Evolutionary conservation across 2,329 filamentous ascomycete genomes (phyloP).

Genomic region (Periconia sp.): DNA sequence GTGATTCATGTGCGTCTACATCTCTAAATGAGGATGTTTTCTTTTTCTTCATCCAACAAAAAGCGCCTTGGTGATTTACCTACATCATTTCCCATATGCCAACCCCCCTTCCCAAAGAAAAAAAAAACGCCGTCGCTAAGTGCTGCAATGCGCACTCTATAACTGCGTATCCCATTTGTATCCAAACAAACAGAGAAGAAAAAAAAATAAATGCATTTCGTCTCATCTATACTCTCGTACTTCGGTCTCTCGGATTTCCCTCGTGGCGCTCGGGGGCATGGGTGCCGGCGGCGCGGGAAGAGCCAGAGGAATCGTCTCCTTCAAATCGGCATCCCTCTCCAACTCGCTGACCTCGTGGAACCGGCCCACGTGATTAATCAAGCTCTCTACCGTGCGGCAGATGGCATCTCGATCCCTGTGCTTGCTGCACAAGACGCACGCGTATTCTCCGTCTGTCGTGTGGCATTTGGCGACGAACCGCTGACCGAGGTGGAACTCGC

Average conservation of each 20-base stretch:
- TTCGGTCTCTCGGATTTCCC: background rate
- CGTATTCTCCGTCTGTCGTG: constrained; percentile 42
- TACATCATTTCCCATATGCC: background rate
- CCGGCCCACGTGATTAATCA: constrained; percentile 44
- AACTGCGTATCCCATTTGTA: no score
- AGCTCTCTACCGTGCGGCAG: constrained; percentile 39
- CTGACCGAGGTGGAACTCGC: constrained; percentile 44
- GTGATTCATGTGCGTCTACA: no score
- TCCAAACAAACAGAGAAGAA: no score
- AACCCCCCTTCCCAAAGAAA: background rate
- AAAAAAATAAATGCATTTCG: background rate
- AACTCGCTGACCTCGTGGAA: constrained; percentile 41
- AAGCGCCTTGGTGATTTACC: background rate
- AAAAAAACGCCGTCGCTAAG: constrained; percentile 10
- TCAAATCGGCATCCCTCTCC: constrained; percentile 38
- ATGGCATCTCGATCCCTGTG: constrained; percentile 44
- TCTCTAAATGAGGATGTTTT: no score
- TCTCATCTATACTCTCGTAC: constrained; percentile 2
- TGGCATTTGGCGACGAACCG: constrained; percentile 48
- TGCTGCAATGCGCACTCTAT: no score
- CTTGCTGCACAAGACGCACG: constrained; percentile 42
- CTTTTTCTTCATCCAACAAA: background rate
- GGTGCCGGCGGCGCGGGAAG: constrained; percentile 30
- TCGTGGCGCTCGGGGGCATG: no score
- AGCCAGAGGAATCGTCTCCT: constrained; percentile 28